Evolutionary conservation across 2,329 filamentous ascomycete genomes (phyloP).

Genomic region (Sclerotinia sclerotiorum): DNA sequence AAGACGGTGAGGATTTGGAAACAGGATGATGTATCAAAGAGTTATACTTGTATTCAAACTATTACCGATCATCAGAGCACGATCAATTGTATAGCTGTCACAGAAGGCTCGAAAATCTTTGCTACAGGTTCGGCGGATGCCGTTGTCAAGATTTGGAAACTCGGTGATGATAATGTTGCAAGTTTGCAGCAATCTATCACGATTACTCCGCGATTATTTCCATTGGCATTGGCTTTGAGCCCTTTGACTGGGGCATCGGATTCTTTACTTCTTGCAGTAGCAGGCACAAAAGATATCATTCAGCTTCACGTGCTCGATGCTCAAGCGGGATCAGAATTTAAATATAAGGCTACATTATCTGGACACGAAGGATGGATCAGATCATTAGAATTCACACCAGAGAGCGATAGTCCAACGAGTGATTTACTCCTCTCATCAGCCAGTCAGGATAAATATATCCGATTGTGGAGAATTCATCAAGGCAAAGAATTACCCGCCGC

Average conservation of each 20-base stretch:
- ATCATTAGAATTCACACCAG: slow-evolving; percentile 74
- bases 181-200: slow-evolving; percentile 68
- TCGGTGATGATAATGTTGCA: slow-evolving; percentile 49
- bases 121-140: slow-evolving; percentile 82
- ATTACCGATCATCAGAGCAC: slow-evolving; percentile 65
- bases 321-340: slow-evolving; percentile 53
- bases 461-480: slow-evolving; percentile 82
- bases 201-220: slow-evolving; percentile 77
- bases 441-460: slow-evolving; percentile 96
- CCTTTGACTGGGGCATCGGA: slow-evolving; percentile 52
- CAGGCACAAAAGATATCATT: slow-evolving; percentile 78
- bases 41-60: slow-evolving; percentile 50
- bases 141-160: slow-evolving; percentile 67
- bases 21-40: slow-evolving; percentile 41
- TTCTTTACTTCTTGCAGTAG: slow-evolving; percentile 72
- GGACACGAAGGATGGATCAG: slow-evolving; percentile 96
- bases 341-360: slow-evolving; percentile 71
- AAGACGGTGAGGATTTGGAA: slow-evolving; percentile 74
- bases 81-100: slow-evolving; percentile 65
- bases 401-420: slow-evolving; percentile 52
- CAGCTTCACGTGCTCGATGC: slow-evolving; percentile 69
- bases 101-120: slow-evolving; percentile 48
- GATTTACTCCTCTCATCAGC: slow-evolving; percentile 87
- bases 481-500: slow-evolving; percentile 63
- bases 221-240: slow-evolving; percentile 71